These are phyloP conservation scores for Bidens hawaiensis DNA, from an alignment of 140 eudicot species.

Conservation along the genomic window DNA sequence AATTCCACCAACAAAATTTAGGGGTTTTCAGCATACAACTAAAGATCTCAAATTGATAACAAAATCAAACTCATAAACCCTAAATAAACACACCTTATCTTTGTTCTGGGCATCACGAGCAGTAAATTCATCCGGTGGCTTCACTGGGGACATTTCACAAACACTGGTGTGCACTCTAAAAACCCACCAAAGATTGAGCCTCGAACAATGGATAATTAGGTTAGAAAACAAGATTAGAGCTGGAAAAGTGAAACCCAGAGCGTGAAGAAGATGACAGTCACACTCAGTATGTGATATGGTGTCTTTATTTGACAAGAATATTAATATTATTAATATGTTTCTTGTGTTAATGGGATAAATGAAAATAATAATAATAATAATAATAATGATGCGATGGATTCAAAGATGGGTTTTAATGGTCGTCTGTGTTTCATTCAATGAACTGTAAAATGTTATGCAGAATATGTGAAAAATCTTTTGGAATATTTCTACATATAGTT, in stretches of 20 bases:
- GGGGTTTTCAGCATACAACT: not conserved
- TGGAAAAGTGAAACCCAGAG: constrained; percentile 8
- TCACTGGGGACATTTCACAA: constrained; percentile 32
- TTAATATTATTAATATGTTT: not conserved
- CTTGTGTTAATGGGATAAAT: not conserved
- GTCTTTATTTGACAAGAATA: constrained; percentile 23
- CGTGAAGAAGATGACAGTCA: constrained; percentile 36
- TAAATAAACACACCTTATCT: constrained; percentile 21
- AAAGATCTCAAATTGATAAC: not conserved
- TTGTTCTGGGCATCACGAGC: not conserved
- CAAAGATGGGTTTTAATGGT: not conserved
- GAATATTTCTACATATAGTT: too few relatives aligned
- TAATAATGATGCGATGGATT: not conserved
- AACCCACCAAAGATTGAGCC: constrained; percentile 13
- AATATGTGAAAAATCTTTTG: not conserved
- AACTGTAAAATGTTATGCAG: too few relatives aligned
- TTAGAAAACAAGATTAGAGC: not conserved
- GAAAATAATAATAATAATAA: not conserved
- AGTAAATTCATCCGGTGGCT: constrained; percentile 9
- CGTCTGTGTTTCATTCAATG: not conserved
- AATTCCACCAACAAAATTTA: not conserved
- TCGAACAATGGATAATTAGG: constrained; percentile 2
- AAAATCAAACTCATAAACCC: not conserved
- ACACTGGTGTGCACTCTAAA: constrained; percentile 22
- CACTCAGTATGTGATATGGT: constrained; percentile 13